A percentile compares a stretch with the other conserved stretches of the same genome.
phyloP scores from a whole-genome alignment of 208 protist species.

The Balamuthia mandrillaris region DNA sequence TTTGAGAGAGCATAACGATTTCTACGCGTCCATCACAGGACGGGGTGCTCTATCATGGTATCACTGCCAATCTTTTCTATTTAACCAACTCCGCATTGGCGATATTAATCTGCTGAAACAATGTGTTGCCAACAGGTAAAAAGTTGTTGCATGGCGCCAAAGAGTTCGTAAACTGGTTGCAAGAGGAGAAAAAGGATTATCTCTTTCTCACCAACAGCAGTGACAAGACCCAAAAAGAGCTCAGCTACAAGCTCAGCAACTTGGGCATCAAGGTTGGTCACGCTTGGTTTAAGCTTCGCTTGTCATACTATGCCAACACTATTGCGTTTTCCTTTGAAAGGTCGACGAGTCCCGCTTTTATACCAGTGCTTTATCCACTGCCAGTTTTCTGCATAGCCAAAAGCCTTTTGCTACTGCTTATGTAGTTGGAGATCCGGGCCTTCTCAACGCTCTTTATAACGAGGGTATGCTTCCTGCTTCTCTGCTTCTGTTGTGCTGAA shows the following conservation, averaged over 20 bases:
- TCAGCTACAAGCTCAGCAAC: constrained; percentile 23
- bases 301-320: background rate
- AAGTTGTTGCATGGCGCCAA: constrained; percentile 6
- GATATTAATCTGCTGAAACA: background rate
- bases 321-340: background rate
- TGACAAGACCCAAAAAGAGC: constrained; percentile 37
- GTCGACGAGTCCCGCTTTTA: constrained; percentile 15
- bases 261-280: constrained; percentile 22
- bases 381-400: background rate
- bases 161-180: constrained; percentile 20
- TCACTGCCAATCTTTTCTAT: background rate
- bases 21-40: constrained; percentile 4
- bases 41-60: constrained; percentile 30
- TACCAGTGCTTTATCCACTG: constrained; percentile 5
- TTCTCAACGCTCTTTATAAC: background rate
- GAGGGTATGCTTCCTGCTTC: background rate
- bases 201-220: constrained; percentile 42
- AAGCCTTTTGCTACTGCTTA: constrained; percentile 4
- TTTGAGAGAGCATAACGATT: background rate
- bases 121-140: background rate
- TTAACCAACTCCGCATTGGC: background rate
- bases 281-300: background rate
- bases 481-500: background rate
- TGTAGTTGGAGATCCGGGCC: constrained; percentile 2
- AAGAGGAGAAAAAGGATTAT: constrained; percentile 18